phyloP scores from a whole-genome alignment of 2,329 filamentous ascomycete species.

The Fonsecaea multimorphosa region DNA sequence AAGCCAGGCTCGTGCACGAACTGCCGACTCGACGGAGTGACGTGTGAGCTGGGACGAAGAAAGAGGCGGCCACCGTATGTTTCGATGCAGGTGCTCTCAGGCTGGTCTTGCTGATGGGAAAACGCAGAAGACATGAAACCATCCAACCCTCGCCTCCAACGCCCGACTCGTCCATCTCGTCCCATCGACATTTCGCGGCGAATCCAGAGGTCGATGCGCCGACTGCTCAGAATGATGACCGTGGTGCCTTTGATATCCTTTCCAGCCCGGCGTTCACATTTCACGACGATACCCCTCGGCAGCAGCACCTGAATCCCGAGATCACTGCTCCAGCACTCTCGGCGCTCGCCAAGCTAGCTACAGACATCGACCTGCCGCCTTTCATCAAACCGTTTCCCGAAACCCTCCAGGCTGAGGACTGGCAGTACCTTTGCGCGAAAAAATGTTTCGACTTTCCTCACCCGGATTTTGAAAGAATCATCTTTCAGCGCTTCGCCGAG shows the following conservation, averaged over 20 bases:
- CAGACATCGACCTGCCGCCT: background rate
- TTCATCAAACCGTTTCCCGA: conserved; percentile 8
- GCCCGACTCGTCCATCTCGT: conserved; percentile 1
- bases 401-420: conserved; percentile 5
- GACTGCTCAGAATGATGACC: conserved; percentile 2
- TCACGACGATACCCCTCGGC: conserved; percentile 50
- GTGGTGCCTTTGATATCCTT: conserved; percentile 2
- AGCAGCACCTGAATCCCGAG: conserved; percentile 42
- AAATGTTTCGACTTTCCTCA: conserved; percentile 3
- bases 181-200: background rate
- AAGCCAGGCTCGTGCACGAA: conserved; percentile 12
- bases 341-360: background rate
- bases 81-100: background rate
- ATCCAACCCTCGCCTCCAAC: conserved; percentile 8
- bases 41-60: conserved; percentile 8
- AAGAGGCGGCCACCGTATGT: conserved; percentile 13
- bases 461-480: background rate
- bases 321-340: background rate
- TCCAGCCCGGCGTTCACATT: background rate
- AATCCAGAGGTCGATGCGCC: background rate
- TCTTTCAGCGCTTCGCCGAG: conserved; percentile 2
- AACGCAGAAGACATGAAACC: background rate
- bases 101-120: background rate
- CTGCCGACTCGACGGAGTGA: conserved; percentile 15
- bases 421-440: conserved; percentile 7